Base-by-base conservation (phyloP, 805 yeast species). In the Barnettozyma californica region DNA sequence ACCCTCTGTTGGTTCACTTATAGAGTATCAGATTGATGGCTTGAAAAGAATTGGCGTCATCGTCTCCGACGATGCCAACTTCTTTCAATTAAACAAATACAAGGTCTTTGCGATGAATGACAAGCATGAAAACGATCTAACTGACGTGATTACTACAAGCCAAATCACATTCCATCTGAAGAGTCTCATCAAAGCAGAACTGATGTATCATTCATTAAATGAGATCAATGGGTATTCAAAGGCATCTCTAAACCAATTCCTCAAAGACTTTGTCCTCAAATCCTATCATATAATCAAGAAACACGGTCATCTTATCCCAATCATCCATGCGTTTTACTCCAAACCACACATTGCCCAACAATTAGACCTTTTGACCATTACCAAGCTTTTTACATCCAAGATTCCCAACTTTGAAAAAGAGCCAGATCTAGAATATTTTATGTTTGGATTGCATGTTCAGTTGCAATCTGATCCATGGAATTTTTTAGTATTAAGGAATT, bases 271-370 rank as follows among this genome's bases (percentile, higher is more conserved):
- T 18, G 45, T 48, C 8, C 21, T 31, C 4, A 41, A 23, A 7
- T 45, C 53, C 29, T 42, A 45, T 14, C 27, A 47, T 14, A 8
- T 25, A 1, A 38, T 45, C 2, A 21, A 43, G 13, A 35, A 25
- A 10, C 35, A 50, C 27, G 16, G n/a, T 1, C 47, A 51, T 20
- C 23, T 48, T 9, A 35, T 51, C 2, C 41, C 49, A 2, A 29
- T 51, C 14, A 45, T 51, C 5, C 51, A 51, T 23, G 51, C 53
- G 21, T 45, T 37, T 18, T 43, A 39, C 21, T 41, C 53, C 16
- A 48, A 48, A 16, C 16, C 41, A 2, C 20, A 9, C 9, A 36
- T 31, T 9, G 36, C 47, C 11, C 41, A 42, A 21, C 43, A 34
- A 27, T 14, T 51, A 8, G 48, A 51, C 21, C 44, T 51, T 9